phyloP scores from a whole-genome alignment of 805 yeast genomes.

The Pichia deserticola region DNA sequence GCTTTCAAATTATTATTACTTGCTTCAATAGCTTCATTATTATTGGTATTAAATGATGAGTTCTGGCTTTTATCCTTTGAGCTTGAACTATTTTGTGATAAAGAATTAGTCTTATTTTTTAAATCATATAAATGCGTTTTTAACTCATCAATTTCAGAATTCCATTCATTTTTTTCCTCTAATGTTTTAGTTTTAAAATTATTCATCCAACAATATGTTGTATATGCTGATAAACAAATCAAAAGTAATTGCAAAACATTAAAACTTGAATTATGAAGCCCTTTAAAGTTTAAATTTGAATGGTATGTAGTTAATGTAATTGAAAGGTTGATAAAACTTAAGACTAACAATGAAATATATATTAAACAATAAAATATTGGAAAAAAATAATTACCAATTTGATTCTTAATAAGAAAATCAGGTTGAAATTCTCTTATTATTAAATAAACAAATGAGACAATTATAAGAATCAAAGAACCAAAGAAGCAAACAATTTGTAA shows the following conservation, averaged over 20 bases:
- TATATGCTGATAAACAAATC: not conserved
- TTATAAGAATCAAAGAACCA: not conserved
- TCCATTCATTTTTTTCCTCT: too few species aligned
- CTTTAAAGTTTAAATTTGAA: slow-evolving; percentile 1
- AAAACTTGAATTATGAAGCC: slow-evolving; percentile 1
- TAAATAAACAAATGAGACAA: not conserved
- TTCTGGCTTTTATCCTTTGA: too few species aligned
- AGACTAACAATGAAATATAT: not conserved
- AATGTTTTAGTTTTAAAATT: not conserved
- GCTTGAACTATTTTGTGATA: too few species aligned
- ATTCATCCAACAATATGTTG: not conserved
- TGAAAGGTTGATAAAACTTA: not conserved
- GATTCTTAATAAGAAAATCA: not conserved
- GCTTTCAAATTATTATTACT: not conserved
- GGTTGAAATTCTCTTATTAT: not conserved
- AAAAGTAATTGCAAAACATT: not conserved
- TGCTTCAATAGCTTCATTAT: not conserved
- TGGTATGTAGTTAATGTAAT: slow-evolving; percentile 1
- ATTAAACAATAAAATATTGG: not conserved
- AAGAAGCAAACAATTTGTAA: slow-evolving; percentile 5
- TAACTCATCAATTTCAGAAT: too few species aligned
- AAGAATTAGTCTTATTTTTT: too few species aligned
- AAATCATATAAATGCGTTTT: too few species aligned
- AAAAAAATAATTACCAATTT: not conserved
- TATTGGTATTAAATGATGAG: too few species aligned